Evolutionary conservation across 305 asterid species (phyloP).

Genomic region (Rubia tinctorum): DNA sequence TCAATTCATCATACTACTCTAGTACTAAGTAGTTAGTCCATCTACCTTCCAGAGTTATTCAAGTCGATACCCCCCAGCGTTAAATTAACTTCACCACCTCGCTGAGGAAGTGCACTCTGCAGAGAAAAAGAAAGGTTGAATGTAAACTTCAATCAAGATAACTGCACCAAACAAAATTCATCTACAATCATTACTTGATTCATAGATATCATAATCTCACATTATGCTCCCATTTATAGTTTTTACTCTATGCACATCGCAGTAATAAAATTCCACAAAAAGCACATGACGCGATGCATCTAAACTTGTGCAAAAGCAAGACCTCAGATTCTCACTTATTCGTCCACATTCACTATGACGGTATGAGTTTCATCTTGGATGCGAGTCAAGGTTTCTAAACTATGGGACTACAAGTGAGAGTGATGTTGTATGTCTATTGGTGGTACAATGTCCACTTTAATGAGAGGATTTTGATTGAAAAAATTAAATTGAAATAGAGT

Average conservation of each 20-base stretch:
- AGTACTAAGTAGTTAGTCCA: too few species aligned
- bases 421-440: background rate
- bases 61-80: slow-evolving; percentile 97
- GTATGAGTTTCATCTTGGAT: background rate
- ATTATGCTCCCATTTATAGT: background rate
- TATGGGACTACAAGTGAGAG: background rate
- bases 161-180: background rate
- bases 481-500: background rate
- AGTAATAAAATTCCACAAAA: too few species aligned
- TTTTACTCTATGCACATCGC: background rate
- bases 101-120: slow-evolving; percentile 92
- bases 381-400: slow-evolving; percentile 1
- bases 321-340: background rate
- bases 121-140: slow-evolving; percentile 24
- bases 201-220: background rate
- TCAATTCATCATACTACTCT: background rate
- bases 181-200: background rate
- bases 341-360: background rate
- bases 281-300: background rate
- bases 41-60: slow-evolving; percentile 96
- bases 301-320: background rate
- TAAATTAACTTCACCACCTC: slow-evolving; percentile 97
- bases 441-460: background rate
- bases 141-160: background rate
- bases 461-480: background rate